These are phyloP conservation scores for Metarhizium robertsii DNA, from an alignment of 2,329 filamentous ascomycete genomes.

Conservation along the genomic window DNA sequence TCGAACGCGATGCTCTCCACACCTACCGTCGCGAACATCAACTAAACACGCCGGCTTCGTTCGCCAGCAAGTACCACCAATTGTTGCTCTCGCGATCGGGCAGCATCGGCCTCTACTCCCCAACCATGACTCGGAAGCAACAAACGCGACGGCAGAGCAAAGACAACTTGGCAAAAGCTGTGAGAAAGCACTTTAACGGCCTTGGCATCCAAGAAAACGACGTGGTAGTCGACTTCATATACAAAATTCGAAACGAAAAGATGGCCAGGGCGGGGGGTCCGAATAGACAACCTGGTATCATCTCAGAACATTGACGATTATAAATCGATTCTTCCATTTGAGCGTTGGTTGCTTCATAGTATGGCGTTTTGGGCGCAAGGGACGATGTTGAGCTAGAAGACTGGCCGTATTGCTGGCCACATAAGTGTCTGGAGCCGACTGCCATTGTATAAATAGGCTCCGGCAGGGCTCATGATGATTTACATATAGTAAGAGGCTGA, in stretches of 20 bases:
- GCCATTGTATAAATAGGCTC: neutral
- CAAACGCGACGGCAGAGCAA: slow-evolving; percentile 59
- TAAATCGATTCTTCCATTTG: neutral
- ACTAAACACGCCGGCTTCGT: slow-evolving; percentile 61
- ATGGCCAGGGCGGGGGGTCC: slow-evolving; percentile 14
- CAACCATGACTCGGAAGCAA: slow-evolving; percentile 62
- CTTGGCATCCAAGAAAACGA: slow-evolving; percentile 73
- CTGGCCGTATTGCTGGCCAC: neutral
- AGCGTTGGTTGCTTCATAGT: neutral
- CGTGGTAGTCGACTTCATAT: slow-evolving; percentile 70
- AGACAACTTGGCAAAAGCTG: slow-evolving; percentile 60
- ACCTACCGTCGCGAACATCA: slow-evolving; percentile 67
- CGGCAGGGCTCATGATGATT: neutral
- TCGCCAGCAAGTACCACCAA: slow-evolving; percentile 53
- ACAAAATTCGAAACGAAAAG: slow-evolving; percentile 45
- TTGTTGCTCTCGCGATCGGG: slow-evolving; percentile 50
- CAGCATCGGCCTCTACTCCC: slow-evolving; percentile 62
- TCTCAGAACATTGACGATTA: slow-evolving; percentile 44
- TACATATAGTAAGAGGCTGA: neutral
- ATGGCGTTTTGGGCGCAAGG: neutral
- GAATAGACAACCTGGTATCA: slow-evolving; percentile 11
- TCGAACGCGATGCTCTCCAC: slow-evolving; percentile 60
- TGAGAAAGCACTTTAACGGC: slow-evolving; percentile 77
- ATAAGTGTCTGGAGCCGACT: neutral
- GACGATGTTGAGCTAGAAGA: neutral